phyloP scores from a whole-genome alignment of 768 basidiomycete genomes.

The Boletus sp. region DNA sequence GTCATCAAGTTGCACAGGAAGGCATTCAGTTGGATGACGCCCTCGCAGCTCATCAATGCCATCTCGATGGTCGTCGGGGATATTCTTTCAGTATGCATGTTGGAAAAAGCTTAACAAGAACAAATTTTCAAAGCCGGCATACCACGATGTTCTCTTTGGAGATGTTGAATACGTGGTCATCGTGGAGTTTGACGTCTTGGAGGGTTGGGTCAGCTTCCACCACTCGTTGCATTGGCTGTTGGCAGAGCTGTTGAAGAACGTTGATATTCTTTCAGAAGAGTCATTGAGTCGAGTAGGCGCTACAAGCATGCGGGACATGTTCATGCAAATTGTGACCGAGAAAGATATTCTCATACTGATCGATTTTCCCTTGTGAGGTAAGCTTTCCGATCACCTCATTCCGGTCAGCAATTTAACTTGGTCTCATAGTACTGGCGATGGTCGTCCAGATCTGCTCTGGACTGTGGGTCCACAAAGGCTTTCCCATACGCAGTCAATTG shows the following conservation, averaged over 20 bases:
- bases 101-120: slow-evolving; percentile 63
- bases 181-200: slow-evolving; percentile 77
- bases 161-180: slow-evolving; percentile 54
- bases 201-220: slow-evolving; percentile 89
- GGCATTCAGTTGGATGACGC: slow-evolving; percentile 61
- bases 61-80: slow-evolving; percentile 69
- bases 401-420: background rate
- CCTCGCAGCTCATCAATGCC: slow-evolving; percentile 62
- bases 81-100: slow-evolving; percentile 68
- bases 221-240: slow-evolving; percentile 90
- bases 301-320: slow-evolving; percentile 56
- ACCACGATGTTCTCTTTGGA: slow-evolving; percentile 69
- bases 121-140: slow-evolving; percentile 61
- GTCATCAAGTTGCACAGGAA: slow-evolving; percentile 89
- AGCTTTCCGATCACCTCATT: slow-evolving; percentile 23
- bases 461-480: slow-evolving; percentile 97
- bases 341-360: slow-evolving; percentile 71
- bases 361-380: slow-evolving; percentile 88
- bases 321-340: slow-evolving; percentile 61
- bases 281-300: slow-evolving; percentile 51
- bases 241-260: slow-evolving; percentile 84
- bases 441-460: slow-evolving; percentile 94
- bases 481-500: slow-evolving; percentile 90
- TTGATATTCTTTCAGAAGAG: slow-evolving; percentile 61
- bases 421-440: slow-evolving; percentile 72